These are phyloP conservation scores for Tritrichomonas foetus DNA, from an alignment of 208 protist species.

Conservation along the genomic window DNA sequence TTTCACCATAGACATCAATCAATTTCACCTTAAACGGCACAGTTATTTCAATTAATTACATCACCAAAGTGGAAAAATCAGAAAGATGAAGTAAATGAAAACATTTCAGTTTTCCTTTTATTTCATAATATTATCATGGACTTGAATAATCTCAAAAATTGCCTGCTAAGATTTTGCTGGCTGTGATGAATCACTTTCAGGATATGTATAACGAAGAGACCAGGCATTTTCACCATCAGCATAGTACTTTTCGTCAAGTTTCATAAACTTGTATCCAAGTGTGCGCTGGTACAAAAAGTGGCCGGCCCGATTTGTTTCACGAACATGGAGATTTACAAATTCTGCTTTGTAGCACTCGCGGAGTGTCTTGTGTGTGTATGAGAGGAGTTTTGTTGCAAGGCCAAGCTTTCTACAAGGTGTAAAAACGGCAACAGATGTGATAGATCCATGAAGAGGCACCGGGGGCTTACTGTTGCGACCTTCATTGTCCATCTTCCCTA, in stretches of 20 bases:
- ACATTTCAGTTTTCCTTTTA: no score
- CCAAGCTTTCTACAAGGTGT: neutral
- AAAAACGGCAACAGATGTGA: conserved; percentile 28
- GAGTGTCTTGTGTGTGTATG: neutral
- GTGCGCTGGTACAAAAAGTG: neutral
- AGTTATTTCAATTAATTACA: no score
- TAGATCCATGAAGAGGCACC: neutral
- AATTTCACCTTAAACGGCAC: no score
- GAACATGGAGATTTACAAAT: neutral
- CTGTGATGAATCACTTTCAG: neutral
- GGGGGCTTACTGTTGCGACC: neutral
- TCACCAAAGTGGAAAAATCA: no score
- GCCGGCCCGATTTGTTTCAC: conserved; percentile 8
- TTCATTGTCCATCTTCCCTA: neutral
- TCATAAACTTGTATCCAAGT: conserved; percentile 2
- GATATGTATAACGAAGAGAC: neutral
- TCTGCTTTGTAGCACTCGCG: neutral
- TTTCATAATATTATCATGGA: no score
- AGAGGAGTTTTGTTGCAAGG: conserved; percentile 2
- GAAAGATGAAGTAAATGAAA: no score
- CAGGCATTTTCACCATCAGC: conserved; percentile 2
- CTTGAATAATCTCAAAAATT: no score
- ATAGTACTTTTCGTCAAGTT: neutral
- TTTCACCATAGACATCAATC: no score
- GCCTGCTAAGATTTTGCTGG: neutral